Percentiles rank a stretch among this genome's conserved stretches.
Evolutionary conservation across 257 asterid genomes (phyloP).

Genomic region (Phtheirospermum japonicum): DNA sequence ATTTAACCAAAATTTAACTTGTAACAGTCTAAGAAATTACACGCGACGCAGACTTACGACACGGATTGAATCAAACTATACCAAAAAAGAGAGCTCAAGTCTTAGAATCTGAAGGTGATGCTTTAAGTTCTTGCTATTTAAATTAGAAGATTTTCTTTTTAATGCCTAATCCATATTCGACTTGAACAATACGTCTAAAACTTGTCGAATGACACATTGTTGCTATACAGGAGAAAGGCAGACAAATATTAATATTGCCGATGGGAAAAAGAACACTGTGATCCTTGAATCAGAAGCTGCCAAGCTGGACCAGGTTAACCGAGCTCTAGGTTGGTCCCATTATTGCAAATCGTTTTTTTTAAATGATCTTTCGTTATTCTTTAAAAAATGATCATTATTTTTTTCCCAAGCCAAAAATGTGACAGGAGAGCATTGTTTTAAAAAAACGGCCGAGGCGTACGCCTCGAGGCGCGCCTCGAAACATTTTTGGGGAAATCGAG

Average conservation of each 20-base stretch:
- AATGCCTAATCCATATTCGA: neutral
- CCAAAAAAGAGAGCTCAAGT: conserved; percentile 73
- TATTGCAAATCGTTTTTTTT: neutral
- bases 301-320: conserved; percentile 75
- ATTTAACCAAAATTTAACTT: too few species aligned
- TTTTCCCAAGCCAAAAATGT: too few species aligned
- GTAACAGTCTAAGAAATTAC: too few species aligned
- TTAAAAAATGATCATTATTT: neutral
- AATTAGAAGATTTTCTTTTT: neutral
- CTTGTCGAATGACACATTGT: too few species aligned
- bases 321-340: conserved; percentile 67
- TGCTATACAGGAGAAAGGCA: conserved; percentile 95
- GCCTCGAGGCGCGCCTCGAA: too few species aligned
- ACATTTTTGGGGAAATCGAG: too few species aligned
- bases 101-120: conserved; percentile 67
- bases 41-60: too few species aligned
- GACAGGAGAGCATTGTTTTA: too few species aligned
- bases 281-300: conserved; percentile 92
- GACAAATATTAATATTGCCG: conserved; percentile 76
- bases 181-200: neutral
- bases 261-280: conserved; percentile 57
- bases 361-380: neutral
- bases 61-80: too few species aligned
- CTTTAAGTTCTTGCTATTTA: too few species aligned
- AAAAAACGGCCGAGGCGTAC: too few species aligned